A percentile compares a stretch with the other conserved stretches of the same genome.
Evolutionary conservation across 352 stramenopile species (phyloP).

Genomic region (Pilasporangium apinafurcum): DNA sequence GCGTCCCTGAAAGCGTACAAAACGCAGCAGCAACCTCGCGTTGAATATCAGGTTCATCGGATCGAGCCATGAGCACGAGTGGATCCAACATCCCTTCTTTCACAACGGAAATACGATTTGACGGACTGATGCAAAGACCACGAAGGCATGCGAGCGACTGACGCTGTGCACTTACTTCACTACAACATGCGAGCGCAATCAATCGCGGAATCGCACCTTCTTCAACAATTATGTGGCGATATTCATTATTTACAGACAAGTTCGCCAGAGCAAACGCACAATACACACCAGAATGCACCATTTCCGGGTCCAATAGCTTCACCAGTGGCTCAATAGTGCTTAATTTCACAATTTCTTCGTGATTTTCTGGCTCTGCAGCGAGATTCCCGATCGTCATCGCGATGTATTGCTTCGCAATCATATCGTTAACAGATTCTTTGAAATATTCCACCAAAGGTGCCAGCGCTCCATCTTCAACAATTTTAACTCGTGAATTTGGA

Average conservation of each 20-base stretch:
- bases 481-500: constrained; percentile 79
- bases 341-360: constrained; percentile 93
- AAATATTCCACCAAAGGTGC: constrained; percentile 88
- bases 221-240: constrained; percentile 89
- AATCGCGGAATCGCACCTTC: constrained; percentile 91
- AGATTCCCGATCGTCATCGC: constrained; percentile 96
- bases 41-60: constrained; percentile 89
- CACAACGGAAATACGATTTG: constrained; percentile 86
- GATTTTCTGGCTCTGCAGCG: constrained; percentile 90
- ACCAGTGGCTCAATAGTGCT: constrained; percentile 88
- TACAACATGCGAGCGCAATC: constrained; percentile 92
- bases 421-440: constrained; percentile 80
- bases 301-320: constrained; percentile 87
- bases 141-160: constrained; percentile 90
- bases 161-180: constrained; percentile 89
- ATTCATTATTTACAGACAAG: constrained; percentile 91
- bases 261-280: constrained; percentile 94
- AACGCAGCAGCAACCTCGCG: constrained; percentile 91
- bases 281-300: constrained; percentile 84
- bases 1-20: constrained; percentile 92
- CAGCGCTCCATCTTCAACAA: constrained; percentile 92
- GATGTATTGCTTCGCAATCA: constrained; percentile 92
- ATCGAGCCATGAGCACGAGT: constrained; percentile 93
- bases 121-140: constrained; percentile 89
- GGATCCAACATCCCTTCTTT: constrained; percentile 94